Conservation (phyloP, 2,329 filamentous ascomycete genomes). For the Neurospora sp. region DNA sequence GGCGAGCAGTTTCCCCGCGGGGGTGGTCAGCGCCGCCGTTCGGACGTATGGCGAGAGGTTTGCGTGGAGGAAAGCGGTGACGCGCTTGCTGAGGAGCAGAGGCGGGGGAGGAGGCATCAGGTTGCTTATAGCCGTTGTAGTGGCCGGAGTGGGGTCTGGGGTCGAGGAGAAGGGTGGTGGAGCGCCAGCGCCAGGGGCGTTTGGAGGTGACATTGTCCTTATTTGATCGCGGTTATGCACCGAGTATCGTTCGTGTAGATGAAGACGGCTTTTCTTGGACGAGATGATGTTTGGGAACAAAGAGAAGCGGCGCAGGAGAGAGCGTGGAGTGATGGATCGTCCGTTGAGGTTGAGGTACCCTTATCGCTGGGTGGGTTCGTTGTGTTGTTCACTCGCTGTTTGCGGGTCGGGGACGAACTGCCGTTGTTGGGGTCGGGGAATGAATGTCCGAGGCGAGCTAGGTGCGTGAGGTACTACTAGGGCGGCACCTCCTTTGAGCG, state of each 20-base stretch:
- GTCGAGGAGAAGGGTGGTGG: not conserved
- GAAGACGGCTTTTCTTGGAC: not conserved
- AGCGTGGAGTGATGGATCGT: not conserved
- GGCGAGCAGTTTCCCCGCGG: conserved; percentile 53
- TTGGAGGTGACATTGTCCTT: not conserved
- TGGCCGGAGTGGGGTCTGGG: conserved; percentile 14
- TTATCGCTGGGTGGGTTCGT: not conserved
- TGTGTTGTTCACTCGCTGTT: not conserved
- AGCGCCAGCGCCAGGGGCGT: not conserved
- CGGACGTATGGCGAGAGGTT: conserved; percentile 49
- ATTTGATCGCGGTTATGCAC: not conserved
- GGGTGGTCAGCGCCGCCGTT: conserved; percentile 49
- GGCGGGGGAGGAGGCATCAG: conserved; percentile 36
- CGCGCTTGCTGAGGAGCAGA: conserved; percentile 55
- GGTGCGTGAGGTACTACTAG: not conserved
- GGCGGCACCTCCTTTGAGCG: not conserved
- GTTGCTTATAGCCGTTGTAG: not conserved
- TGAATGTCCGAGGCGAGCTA: not conserved
- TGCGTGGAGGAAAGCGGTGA: conserved; percentile 50
- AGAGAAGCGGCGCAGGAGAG: not conserved
- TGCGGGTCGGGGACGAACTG: not conserved
- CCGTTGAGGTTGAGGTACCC: not conserved
- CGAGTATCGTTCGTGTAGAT: not conserved
- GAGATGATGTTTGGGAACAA: not conserved
- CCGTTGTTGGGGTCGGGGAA: not conserved